Conservation (phyloP, 2,329 filamentous ascomycete genomes). For the Fusarium succisae region DNA sequence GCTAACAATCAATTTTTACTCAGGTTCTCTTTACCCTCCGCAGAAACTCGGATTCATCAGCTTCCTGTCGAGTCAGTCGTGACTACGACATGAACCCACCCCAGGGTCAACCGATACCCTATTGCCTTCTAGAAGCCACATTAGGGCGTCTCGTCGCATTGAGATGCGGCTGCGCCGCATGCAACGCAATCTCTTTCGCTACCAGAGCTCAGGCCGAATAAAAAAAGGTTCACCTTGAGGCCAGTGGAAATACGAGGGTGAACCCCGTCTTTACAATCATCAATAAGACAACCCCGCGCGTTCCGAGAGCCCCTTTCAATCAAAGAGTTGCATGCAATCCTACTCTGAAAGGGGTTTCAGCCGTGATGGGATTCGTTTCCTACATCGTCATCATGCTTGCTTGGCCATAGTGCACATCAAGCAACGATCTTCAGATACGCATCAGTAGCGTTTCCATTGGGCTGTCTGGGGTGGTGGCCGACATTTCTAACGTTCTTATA, state of each 20-base stretch:
- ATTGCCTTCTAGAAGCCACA: conserved; percentile 37
- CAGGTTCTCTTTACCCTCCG: background rate
- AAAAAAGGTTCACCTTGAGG: conserved; percentile 6
- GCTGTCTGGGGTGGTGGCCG: background rate
- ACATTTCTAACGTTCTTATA: conserved; percentile 8
- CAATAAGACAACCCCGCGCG: background rate
- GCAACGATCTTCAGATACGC: conserved; percentile 28
- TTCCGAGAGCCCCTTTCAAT: background rate
- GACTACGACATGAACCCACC: background rate
- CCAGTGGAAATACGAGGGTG: background rate
- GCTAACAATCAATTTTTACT: background rate
- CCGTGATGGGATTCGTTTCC: conserved; percentile 30
- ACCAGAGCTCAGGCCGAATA: background rate
- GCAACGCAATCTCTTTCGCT: conserved; percentile 37
- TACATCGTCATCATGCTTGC: conserved; percentile 31
- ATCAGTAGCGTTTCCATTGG: background rate
- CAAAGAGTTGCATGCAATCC: conserved; percentile 13
- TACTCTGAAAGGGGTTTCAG: conserved; percentile 29
- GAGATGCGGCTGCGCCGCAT: conserved; percentile 36
- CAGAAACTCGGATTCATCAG: background rate
- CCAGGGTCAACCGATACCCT: background rate
- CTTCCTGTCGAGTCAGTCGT: background rate
- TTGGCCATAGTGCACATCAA: conserved; percentile 22
- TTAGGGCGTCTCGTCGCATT: conserved; percentile 8
- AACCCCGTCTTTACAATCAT: conserved; percentile 8